Evolutionary conservation across 306 rosid genomes (phyloP), one percentile per base, ranked within the genome.

Genomic region (Gillenia trifoliata): DNA sequence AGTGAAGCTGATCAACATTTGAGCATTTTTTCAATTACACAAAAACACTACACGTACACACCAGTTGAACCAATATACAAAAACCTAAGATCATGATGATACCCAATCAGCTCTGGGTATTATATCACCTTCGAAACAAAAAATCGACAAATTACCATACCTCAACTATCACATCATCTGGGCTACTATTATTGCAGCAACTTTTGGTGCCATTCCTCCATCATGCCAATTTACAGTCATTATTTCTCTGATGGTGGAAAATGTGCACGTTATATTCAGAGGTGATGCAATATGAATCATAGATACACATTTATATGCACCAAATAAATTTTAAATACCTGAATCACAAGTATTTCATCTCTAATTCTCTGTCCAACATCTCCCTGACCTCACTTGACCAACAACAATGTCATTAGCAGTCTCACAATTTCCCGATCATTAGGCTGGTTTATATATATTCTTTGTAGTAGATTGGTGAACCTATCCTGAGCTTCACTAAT

Each of bases 191-290:
- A 61, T 82, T 82, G 75, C 78, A n/a, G 86, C 70, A 82, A 65
- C 78, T 82, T 82, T 70, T 82, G 86, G 71, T 82, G 86, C 86
- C 83, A 82, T 69, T 82, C 86, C 80, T 82, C 86, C 83, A 78
- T 78, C 86, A 82, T 82, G 52, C 80, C 80, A 29, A 54, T 43
- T 75, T 74, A 66, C 80, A 70, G 67, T 82, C 77, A 70, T 82
- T 74, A 26, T 82, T 82, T 52, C 76, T 82, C 82, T 82, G 85
- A 70, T 73, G 62, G 52, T 34, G 36, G 59, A 59, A 30, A 68
- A 10, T 31, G 20, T 11, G 57, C 49, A 41, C 19, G 34, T 60
- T 47, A 52, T n/a, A 72, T 49, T 50, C 28, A 66, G 36, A 19
- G 33, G 13, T 30, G 68, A 19, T 25, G 68, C 66, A n/a, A 62